Base-by-base conservation (phyloP, 2,329 filamentous ascomycete genomes). In the Scedosporium dehoogii region DNA sequence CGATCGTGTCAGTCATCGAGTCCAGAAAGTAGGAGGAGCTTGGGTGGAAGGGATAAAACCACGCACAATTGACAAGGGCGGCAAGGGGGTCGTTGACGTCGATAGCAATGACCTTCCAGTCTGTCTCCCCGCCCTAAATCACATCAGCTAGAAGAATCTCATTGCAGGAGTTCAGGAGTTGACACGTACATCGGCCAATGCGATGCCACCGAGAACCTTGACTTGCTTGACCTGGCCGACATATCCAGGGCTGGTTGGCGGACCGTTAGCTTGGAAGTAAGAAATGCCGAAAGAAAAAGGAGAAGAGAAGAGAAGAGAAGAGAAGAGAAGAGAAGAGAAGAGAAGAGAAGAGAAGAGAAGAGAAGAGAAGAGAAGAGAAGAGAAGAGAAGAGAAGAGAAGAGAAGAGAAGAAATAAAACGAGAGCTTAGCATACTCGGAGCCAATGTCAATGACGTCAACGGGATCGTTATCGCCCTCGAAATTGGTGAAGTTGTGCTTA, bases 91-190 rank as follows among this genome's bases (percentile, higher is more conserved):
- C 75, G 1, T 71, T 70, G 18, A 74, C 64, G 25, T 76, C 75
- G 18, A 77, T 73, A 6, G 63, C 71, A 38, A 77, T 70, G 55
- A 76, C 69, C 58, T 77, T 77, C 75, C 74, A 77, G 64, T 77
- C 75, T 16, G 73, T 74, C 14, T 72, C 72, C 64, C 67, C 72
- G 48, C 61, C 73, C 73, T 73, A 21, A 33, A 0, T 21, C 48
- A 51, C 21, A 23, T 60, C 48, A 38, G 14, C 46, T 66, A 16
- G 65, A 61, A 23, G 12, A 27, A n/a, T 66, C 0, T 33, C 29
- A 33, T 33, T 33, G 29, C 1, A 7, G 29, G 29, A 33, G 29
- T 2, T 0, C 5, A 60, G 14, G 2, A 18, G 59, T 63, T 5
- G 10, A 55, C 25, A 67, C 68, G 61, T 51, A 74, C 75, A 59